Evolutionary conservation across 208 protist species (phyloP), one percentile per base, ranked within the genome.

Genomic region (Acanthamoeba triangularis): DNA sequence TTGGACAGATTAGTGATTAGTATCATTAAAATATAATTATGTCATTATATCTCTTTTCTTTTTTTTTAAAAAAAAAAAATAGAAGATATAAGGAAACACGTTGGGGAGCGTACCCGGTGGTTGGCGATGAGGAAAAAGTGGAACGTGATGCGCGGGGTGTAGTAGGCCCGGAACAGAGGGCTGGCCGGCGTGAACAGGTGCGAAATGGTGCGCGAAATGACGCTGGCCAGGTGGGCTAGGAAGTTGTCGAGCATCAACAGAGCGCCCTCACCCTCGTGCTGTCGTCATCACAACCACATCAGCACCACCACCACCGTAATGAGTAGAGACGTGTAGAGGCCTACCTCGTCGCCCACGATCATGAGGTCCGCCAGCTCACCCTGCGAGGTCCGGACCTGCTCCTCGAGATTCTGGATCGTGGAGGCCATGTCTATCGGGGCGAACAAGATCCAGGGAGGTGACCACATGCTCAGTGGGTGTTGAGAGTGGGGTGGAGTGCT

Each of bases 241-340:
- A 93, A 93, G 56, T 93, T 93, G 61, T 93, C 87, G 28, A 93
- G 61, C 52, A 65, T 47, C 23, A 74, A n/a, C n/a, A 54, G 35
- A 8, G 61, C 87, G 3, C 61, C 87, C 59, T 74, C 44, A 16
- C 87, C 87, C 49, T 90, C 80, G 80, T 90, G 49, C 72, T 80
- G 72, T 33, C 61, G 6, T 28, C 61, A 69, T 6, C 28, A 69
- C 61, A 67, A 25, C 20, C 25, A 30, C 61, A n/a, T 33, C 61
- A 69, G 20, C 2, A 44, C 1, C 30, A 47, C 72, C 16, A 52
- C 20, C 33, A 47, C 23, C 0, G 1, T 37, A 7, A 37, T 44
- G 16, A 20, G 41, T 23, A 35, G 33, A 11, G 0, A 47, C 11
- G 41, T 28, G 0, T 18, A 7, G 67, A 35, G 67, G 7, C 14